Base-by-base conservation (phyloP, 805 yeast species). In the Candida pseudoglaebosa region DNA sequence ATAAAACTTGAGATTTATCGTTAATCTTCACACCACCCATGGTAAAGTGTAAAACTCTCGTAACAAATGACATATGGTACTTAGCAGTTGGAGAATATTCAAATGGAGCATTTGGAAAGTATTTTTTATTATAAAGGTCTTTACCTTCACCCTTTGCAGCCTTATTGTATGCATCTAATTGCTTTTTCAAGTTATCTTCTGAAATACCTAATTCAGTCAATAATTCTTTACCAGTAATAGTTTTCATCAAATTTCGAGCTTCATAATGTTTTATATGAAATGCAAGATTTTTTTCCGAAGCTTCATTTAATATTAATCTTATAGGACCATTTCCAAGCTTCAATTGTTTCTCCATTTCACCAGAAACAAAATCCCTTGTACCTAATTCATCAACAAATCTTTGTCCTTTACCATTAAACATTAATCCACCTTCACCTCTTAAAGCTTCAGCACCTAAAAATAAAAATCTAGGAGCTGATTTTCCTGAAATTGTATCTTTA, bases 1-100 rank as follows among this genome's bases (percentile, higher is more conserved):
- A 76, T 19, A 71, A 40, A 3, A 77, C 78, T 42, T 71, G 71
- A 0, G 77, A 60, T 31, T 67, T 54, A 17, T 65, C 72, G 50
- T 78, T 70, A 41, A 79, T 76, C 54, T 71, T 73, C 4, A 78
- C 77, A 29, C 89, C 88, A 16, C 89, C 88, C 84, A 79, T 80
- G 6, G 85, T 78, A 56, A 78, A 80, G 55, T 80, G 86, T 24
- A 80, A 72, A 4, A 77, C 82, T 26, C 83, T 66, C 4, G 81
- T 75, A 32, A 77, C 67, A 43, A 64, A 71, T 1, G 81, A 73
- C 17, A 75, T 77, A 46, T 75, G 73, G 48, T 73, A 74, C 24
- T 52, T 54, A 14, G 65, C 60, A 6, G 63, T 59, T 3, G 46
- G 32, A 5, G 48, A 40, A 40, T 56, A 62, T 21, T 49, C 52